Percentiles rank a stretch among this genome's conserved stretches.
Evolutionary conservation across 805 yeast genomes (phyloP).

Genomic region (Cyberlindnera americana): DNA sequence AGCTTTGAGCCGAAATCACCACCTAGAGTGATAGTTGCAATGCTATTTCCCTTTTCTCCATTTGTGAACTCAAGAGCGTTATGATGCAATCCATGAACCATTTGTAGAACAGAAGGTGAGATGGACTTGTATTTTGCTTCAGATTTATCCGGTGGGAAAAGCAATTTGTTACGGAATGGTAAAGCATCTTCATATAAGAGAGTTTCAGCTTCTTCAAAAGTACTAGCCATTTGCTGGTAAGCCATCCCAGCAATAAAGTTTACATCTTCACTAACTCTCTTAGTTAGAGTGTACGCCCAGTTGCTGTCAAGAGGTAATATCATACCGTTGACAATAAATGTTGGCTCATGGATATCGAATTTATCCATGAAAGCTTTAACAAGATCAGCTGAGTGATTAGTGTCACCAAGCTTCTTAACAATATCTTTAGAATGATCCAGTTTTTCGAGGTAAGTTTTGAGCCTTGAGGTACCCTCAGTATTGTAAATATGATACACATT

Average conservation of each 20-base stretch:
- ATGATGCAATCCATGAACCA: conserved; percentile 4
- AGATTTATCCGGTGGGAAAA: conserved; percentile 46
- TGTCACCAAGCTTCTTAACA: conserved; percentile 13
- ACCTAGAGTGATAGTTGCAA: conserved; percentile 47
- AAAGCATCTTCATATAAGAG: conserved; percentile 42
- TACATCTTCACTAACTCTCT: conserved; percentile 54
- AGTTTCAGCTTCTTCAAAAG: conserved; percentile 31
- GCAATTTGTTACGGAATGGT: conserved; percentile 41
- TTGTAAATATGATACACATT: conserved; percentile 17
- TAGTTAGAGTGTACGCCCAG: conserved; percentile 54
- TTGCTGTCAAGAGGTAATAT: conserved; percentile 46
- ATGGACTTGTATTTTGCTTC: conserved; percentile 30
- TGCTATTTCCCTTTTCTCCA: conserved; percentile 6
- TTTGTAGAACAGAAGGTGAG: conserved; percentile 15
- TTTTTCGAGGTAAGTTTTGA: conserved; percentile 3
- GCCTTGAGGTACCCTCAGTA: conserved; percentile 11
- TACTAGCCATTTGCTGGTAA: conserved; percentile 24
- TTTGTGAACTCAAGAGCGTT: conserved; percentile 24
- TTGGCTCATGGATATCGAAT: conserved; percentile 44
- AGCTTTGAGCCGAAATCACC: conserved; percentile 48
- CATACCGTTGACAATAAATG: conserved; percentile 72
- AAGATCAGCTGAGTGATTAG: conserved; percentile 20
- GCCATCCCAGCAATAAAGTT: conserved; percentile 24
- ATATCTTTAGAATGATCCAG: conserved; percentile 1
- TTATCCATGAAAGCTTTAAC: conserved; percentile 29